phyloP scores from a whole-genome alignment of 257 asterid genomes.

The Sherardia arvensis region DNA sequence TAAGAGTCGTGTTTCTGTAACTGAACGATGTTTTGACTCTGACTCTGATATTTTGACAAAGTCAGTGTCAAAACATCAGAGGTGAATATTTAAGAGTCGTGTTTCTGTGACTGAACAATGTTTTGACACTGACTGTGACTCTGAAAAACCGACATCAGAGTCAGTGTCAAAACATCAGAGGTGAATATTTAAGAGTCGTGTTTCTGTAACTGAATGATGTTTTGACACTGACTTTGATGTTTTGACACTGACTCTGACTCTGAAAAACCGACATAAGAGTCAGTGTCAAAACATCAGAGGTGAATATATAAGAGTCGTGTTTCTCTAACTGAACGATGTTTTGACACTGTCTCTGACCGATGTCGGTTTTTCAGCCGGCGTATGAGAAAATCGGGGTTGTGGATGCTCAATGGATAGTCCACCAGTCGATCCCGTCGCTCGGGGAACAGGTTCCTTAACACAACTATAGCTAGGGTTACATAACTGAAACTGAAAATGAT shows the following conservation, averaged over 20 bases:
- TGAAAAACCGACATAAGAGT: too few species aligned
- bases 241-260: too few species aligned
- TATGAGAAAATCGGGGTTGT: slow-evolving; percentile 89
- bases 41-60: too few species aligned
- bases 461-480: background rate
- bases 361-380: slow-evolving; percentile 62
- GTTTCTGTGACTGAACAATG: background rate
- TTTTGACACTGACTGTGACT: too few species aligned
- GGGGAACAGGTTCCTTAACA: background rate
- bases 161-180: too few species aligned
- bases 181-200: background rate
- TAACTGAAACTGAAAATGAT: background rate
- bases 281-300: too few species aligned
- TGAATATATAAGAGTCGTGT: slow-evolving; percentile 11
- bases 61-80: too few species aligned
- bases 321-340: background rate
- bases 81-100: slow-evolving; percentile 25
- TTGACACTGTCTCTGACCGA: too few species aligned
- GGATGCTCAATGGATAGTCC: slow-evolving; percentile 83
- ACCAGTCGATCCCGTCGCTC: slow-evolving; percentile 68
- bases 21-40: too few species aligned
- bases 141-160: too few species aligned
- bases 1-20: background rate
- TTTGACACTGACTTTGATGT: too few species aligned
- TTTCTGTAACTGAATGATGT: too few species aligned